Evolutionary conservation across 805 yeast species (phyloP).

Genomic region (Saccharomycopsis olivae): DNA sequence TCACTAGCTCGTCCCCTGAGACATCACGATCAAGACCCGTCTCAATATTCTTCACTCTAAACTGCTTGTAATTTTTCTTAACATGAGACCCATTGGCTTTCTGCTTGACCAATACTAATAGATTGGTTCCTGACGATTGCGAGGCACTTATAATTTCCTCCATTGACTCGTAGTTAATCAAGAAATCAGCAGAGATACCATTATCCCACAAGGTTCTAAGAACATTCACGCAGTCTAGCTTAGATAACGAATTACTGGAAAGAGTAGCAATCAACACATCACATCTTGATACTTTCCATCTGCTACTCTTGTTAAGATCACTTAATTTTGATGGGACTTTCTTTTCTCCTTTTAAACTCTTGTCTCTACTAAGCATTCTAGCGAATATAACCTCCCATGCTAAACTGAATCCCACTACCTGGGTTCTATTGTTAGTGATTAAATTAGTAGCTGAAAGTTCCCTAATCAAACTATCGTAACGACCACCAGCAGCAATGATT

Average conservation of each 20-base stretch:
- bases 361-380: constrained; percentile 38
- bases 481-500: constrained; percentile 83
- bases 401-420: constrained; percentile 81
- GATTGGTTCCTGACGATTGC: constrained; percentile 47
- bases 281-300: constrained; percentile 30
- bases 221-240: constrained; percentile 45
- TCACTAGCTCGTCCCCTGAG: constrained; percentile 49
- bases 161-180: constrained; percentile 33
- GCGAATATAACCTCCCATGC: constrained; percentile 59
- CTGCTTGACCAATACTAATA: constrained; percentile 73
- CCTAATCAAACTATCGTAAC: constrained; percentile 70
- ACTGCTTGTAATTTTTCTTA: constrained; percentile 59
- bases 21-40: constrained; percentile 61
- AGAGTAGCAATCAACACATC: constrained; percentile 73
- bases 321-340: constrained; percentile 24
- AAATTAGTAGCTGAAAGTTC: constrained; percentile 38
- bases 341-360: constrained; percentile 22
- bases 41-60: constrained; percentile 57
- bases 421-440: constrained; percentile 22
- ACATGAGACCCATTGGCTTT: constrained; percentile 27
- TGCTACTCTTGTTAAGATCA: constrained; percentile 6
- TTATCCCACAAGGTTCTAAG: constrained; percentile 59
- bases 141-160: constrained; percentile 75
- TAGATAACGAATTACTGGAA: constrained; percentile 37
- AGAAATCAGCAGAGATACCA: constrained; percentile 71